A percentile compares a stretch with the other conserved stretches of the same genome.
Evolutionary conservation across 2,329 filamentous ascomycete species (phyloP).

Genomic region (Neonectria hederae): DNA sequence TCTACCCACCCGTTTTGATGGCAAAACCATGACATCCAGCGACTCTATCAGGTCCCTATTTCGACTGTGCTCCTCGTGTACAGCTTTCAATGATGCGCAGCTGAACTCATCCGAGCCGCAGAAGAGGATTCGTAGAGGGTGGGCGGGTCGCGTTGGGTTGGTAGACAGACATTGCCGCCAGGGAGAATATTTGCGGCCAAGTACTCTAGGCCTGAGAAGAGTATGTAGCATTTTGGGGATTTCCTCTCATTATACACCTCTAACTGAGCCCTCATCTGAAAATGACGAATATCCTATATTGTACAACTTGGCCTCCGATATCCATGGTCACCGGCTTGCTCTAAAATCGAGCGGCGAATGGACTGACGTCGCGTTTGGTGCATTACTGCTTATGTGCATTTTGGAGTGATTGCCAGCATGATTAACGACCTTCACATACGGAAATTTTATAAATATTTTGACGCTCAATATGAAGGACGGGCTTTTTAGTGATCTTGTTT

Average conservation of each 20-base stretch:
- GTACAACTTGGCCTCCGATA: background rate
- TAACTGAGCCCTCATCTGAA: background rate
- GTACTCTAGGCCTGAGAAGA: conserved; percentile 15
- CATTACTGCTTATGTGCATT: conserved; percentile 49
- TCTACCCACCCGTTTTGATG: conserved; percentile 80
- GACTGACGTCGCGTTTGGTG: conserved; percentile 44
- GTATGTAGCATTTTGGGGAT: conserved; percentile 32
- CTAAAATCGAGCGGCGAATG: background rate
- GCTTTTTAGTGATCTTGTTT: background rate
- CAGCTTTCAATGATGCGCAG: conserved; percentile 75
- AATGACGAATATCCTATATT: background rate
- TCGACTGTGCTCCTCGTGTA: conserved; percentile 67
- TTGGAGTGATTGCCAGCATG: background rate
- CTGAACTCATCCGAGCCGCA: conserved; percentile 95
- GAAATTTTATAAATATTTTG: background rate
- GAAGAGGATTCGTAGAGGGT: conserved; percentile 85
- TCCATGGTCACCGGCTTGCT: background rate
- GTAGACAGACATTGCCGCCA: conserved; percentile 35
- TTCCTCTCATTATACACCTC: background rate
- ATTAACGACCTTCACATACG: background rate
- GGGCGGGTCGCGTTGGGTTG: conserved; percentile 43
- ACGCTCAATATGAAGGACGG: background rate
- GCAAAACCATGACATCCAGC: conserved; percentile 86
- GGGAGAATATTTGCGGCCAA: conserved; percentile 15
- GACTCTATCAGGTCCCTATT: conserved; percentile 70